A percentile compares a stretch with the other conserved stretches of the same genome.
These are phyloP conservation scores for Hanseniaspora clermontiae DNA, from an alignment of 805 yeast genomes.

Conservation along the genomic window DNA sequence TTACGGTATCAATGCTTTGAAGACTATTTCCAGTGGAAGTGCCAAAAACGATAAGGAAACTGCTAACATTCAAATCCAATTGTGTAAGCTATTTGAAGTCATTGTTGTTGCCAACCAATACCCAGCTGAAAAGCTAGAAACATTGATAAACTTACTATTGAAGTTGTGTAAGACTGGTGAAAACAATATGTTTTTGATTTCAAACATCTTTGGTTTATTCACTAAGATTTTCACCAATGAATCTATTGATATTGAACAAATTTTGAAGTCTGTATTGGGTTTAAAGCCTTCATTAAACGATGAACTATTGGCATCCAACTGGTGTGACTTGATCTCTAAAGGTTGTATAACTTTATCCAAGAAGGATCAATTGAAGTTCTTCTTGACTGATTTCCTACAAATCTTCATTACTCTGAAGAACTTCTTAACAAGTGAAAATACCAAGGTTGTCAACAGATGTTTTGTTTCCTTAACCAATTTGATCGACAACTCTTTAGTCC, in stretches of 20 bases:
- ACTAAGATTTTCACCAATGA: slow-evolving; percentile 52
- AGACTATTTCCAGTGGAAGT: slow-evolving; percentile 30
- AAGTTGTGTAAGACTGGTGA: slow-evolving; percentile 52
- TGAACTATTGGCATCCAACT: slow-evolving; percentile 75
- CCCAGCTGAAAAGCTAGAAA: slow-evolving; percentile 60
- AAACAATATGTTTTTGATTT: slow-evolving; percentile 44
- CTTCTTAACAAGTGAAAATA: slow-evolving; percentile 56
- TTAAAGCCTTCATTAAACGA: slow-evolving; percentile 75
- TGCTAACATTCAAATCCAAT: slow-evolving; percentile 53
- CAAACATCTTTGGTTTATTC: slow-evolving; percentile 75
- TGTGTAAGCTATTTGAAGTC: slow-evolving; percentile 59
- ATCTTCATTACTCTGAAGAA: slow-evolving; percentile 31
- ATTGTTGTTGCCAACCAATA: slow-evolving; percentile 68
- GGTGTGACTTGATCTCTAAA: slow-evolving; percentile 90
- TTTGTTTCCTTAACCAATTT: slow-evolving; percentile 64
- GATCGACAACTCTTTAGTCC: slow-evolving; percentile 38
- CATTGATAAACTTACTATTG: slow-evolving; percentile 62
- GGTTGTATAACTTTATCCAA: slow-evolving; percentile 47
- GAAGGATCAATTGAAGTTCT: slow-evolving; percentile 43
- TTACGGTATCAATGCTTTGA: slow-evolving; percentile 46
- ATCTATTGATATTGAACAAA: slow-evolving; percentile 36
- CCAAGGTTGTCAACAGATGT: slow-evolving; percentile 60
- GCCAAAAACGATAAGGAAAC: slow-evolving; percentile 33
- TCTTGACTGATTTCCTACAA: slow-evolving; percentile 27
- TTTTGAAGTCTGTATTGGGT: slow-evolving; percentile 60